These are phyloP conservation scores for Acanthamoeba triangularis DNA, from an alignment of 208 protist genomes.

Conservation along the genomic window DNA sequence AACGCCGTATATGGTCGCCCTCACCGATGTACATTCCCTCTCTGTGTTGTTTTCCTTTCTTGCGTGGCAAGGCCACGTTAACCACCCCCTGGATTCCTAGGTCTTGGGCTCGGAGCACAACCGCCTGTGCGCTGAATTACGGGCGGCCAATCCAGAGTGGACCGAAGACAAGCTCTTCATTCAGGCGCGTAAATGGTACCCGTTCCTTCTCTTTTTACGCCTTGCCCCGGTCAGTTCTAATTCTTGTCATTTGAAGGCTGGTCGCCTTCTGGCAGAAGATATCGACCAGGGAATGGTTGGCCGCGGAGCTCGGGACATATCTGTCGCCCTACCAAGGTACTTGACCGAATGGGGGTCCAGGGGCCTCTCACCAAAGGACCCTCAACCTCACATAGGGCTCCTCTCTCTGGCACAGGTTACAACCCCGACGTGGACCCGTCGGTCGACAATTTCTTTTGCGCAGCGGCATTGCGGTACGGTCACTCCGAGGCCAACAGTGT, in stretches of 20 bases:
- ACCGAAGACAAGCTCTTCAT: constrained; percentile 30
- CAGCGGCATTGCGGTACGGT: constrained; percentile 84
- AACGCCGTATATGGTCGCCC: constrained; percentile 27
- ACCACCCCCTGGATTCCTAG: not conserved
- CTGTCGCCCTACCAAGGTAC: constrained; percentile 18
- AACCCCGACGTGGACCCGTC: constrained; percentile 74
- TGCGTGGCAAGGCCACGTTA: not conserved
- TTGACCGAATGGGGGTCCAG: too few species aligned
- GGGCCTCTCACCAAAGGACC: too few species aligned
- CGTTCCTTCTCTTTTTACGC: too few species aligned
- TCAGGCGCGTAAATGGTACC: constrained; percentile 60
- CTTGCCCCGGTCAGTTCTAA: too few species aligned
- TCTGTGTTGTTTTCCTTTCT: too few species aligned
- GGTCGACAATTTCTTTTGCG: constrained; percentile 81
- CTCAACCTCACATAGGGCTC: not conserved
- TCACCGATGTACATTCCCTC: not conserved
- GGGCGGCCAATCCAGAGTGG: constrained; percentile 6
- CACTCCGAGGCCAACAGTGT: constrained; percentile 81
- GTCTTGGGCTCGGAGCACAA: constrained; percentile 60
- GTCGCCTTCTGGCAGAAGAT: constrained; percentile 70
- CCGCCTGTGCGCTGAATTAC: constrained; percentile 32
- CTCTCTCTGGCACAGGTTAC: constrained; percentile 63
- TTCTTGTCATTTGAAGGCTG: not conserved
- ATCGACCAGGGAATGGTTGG: constrained; percentile 46
- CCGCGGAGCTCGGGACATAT: not conserved